Percentiles rank a stretch among this genome's conserved stretches.
Evolutionary conservation across 2,329 filamentous ascomycete genomes (phyloP).

Genomic region (Hansfordia pulvinata): DNA sequence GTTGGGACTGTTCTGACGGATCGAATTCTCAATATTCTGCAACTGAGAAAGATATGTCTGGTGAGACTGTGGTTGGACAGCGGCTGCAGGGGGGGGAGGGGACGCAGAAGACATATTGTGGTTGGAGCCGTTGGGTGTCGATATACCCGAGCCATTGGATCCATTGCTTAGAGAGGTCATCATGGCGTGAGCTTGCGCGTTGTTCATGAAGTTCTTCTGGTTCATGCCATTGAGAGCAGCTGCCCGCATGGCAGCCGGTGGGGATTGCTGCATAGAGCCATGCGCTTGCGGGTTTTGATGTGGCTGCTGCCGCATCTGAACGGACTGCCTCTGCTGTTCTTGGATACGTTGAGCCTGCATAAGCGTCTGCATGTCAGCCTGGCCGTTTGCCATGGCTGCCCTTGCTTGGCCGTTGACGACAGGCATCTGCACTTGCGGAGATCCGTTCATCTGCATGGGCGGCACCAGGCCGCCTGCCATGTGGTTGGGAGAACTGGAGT

Average conservation of each 20-base stretch:
- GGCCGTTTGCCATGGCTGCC: slow-evolving; percentile 37
- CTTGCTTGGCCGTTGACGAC: slow-evolving; percentile 43
- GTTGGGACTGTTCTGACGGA: slow-evolving; percentile 35
- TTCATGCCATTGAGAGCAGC: slow-evolving; percentile 27
- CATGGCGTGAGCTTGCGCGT: slow-evolving; percentile 30
- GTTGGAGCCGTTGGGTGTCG: slow-evolving; percentile 27
- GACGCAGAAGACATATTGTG: slow-evolving; percentile 35
- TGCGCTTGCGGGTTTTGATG: slow-evolving; percentile 26
- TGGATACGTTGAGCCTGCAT: slow-evolving; percentile 54
- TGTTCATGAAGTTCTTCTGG: slow-evolving; percentile 38
- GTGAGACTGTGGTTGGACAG: slow-evolving; percentile 28
- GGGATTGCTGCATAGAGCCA: slow-evolving; percentile 20
- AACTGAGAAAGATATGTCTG: slow-evolving; percentile 34
- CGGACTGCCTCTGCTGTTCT: slow-evolving; percentile 44
- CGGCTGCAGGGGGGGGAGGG: slow-evolving; percentile 26
- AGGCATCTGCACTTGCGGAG: slow-evolving; percentile 60
- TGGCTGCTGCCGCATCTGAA: slow-evolving; percentile 29
- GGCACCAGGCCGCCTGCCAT: slow-evolving; percentile 35
- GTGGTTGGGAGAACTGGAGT: slow-evolving; percentile 32
- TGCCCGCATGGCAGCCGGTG: slow-evolving; percentile 27
- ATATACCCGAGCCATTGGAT: slow-evolving; percentile 26
- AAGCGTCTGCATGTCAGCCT: slow-evolving; percentile 39
- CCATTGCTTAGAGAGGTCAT: slow-evolving; percentile 35
- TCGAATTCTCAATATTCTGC: slow-evolving; percentile 35
- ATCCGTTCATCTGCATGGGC: slow-evolving; percentile 46